Evolutionary conservation across 257 asterid genomes (phyloP).

Genomic region (Fraxinus anomala): DNA sequence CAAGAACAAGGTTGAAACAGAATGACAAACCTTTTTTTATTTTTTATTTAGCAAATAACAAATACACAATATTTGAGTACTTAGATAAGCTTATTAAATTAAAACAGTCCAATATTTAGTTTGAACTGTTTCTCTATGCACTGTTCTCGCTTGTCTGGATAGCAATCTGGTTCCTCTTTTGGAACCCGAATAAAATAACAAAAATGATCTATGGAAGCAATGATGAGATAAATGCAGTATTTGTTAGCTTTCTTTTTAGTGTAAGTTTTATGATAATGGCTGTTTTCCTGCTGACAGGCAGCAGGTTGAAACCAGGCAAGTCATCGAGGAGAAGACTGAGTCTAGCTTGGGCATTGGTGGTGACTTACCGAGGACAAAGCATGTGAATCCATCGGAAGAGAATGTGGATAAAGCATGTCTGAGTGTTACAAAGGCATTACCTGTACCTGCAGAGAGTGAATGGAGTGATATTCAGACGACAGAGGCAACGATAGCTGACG

Average conservation of each 20-base stretch:
- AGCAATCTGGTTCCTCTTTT: not conserved
- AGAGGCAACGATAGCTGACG: slow-evolving; percentile 81
- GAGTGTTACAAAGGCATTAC: slow-evolving; percentile 54
- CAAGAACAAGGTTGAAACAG: not conserved
- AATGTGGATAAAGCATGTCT: slow-evolving; percentile 95
- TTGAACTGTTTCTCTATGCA: not conserved
- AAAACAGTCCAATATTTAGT: not conserved
- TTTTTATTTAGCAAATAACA: not conserved
- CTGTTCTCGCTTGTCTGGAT: not conserved
- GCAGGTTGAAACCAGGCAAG: slow-evolving; percentile 73
- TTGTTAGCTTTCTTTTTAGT: slow-evolving; percentile 4
- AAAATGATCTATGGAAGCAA: not conserved
- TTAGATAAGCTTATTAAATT: not conserved
- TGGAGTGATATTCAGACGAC: slow-evolving; percentile 95
- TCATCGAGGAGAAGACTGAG: slow-evolving; percentile 68
- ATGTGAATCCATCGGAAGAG: slow-evolving; percentile 82
- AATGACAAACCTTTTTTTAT: not conserved
- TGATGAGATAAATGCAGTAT: slow-evolving; percentile 1
- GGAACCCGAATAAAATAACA: not conserved
- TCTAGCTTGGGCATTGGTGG: slow-evolving; percentile 55
- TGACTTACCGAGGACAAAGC: slow-evolving; percentile 72
- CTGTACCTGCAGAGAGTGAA: slow-evolving; percentile 63
- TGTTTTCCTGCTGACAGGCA: slow-evolving; percentile 58
- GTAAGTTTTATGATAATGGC: slow-evolving; percentile 1
- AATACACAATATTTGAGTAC: not conserved